A percentile compares a stretch with the other conserved stretches of the same genome.
phyloP scores from a whole-genome alignment of 345 rosid species.

The Aegle marmelos region DNA sequence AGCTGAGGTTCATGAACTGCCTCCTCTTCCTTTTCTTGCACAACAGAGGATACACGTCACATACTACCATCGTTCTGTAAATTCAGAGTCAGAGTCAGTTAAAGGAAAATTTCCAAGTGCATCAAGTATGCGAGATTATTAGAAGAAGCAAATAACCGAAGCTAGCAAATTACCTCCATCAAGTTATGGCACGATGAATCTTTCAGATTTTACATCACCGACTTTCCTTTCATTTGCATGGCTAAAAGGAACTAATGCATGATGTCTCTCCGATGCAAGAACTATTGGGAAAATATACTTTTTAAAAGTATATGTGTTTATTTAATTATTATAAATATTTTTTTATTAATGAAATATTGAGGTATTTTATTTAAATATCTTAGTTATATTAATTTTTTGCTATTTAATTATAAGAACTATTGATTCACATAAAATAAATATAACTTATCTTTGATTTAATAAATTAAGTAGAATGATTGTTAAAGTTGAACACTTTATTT shows the following conservation, averaged over 20 bases:
- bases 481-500: too few species aligned
- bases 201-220: neutral
- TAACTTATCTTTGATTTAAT: too few species aligned
- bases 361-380: too few species aligned
- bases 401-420: too few species aligned
- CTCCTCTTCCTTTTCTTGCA: neutral
- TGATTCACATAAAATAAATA: too few species aligned
- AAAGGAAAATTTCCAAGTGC: too few species aligned
- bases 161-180: neutral
- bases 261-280: neutral
- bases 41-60: neutral
- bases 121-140: neutral
- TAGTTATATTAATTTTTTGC: too few species aligned
- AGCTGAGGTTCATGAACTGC: neutral
- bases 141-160: neutral
- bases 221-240: neutral
- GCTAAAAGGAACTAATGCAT: neutral
- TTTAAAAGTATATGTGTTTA: too few species aligned
- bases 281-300: too few species aligned
- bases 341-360: too few species aligned
- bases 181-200: neutral
- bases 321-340: too few species aligned
- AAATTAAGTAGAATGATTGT: too few species aligned
- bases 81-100: neutral
- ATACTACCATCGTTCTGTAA: neutral